A percentile compares a stretch with the other conserved stretches of the same genome.
phyloP scores from a whole-genome alignment of 1,139 yeast species.

The Zhuliangozyma parablackwelliae region DNA sequence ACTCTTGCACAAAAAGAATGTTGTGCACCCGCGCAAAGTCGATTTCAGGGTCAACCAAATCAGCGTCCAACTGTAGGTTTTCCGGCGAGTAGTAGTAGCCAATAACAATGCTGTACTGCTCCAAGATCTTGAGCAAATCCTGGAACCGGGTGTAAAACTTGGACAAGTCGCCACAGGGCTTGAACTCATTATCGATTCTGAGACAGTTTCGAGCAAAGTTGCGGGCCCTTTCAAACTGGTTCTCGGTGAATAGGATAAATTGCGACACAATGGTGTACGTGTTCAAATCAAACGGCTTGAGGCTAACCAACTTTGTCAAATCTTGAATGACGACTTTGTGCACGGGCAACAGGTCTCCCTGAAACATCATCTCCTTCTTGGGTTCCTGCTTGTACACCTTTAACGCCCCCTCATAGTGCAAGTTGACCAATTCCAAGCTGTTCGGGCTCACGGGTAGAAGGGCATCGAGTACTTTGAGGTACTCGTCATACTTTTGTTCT shows the following conservation, averaged over 20 bases:
- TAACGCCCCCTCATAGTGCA: constrained; percentile 19
- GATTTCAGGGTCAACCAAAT: constrained; percentile 15
- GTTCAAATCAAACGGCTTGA: constrained; percentile 29
- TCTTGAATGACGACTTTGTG: constrained; percentile 21
- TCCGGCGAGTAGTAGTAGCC: constrained; percentile 31
- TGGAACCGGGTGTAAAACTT: constrained; percentile 37
- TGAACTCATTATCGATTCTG: constrained; percentile 63
- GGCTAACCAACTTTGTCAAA: constrained; percentile 22
- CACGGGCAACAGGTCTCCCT: constrained; percentile 9
- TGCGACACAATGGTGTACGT: constrained; percentile 31
- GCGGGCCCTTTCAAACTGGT: constrained; percentile 48
- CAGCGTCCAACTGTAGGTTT: constrained; percentile 10
- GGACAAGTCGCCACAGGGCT: constrained; percentile 48
- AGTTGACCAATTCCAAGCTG: constrained; percentile 15
- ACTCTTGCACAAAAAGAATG: constrained; percentile 22
- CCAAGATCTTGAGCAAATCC: constrained; percentile 33
- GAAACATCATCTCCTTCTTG: constrained; percentile 8
- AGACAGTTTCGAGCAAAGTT: constrained; percentile 55
- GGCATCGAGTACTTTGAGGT: constrained; percentile 21
- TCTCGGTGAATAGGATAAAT: constrained; percentile 46
- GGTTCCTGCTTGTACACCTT: constrained; percentile 12
- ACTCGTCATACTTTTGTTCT: constrained; percentile 14
- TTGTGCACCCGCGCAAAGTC: constrained; percentile 22
- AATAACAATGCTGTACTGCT: constrained; percentile 37
- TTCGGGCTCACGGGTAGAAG: constrained; percentile 19